These are phyloP conservation scores for Lasiosphaeriaceae sp. DNA, from an alignment of 495 filamentous ascomycete species.

Conservation along the genomic window DNA sequence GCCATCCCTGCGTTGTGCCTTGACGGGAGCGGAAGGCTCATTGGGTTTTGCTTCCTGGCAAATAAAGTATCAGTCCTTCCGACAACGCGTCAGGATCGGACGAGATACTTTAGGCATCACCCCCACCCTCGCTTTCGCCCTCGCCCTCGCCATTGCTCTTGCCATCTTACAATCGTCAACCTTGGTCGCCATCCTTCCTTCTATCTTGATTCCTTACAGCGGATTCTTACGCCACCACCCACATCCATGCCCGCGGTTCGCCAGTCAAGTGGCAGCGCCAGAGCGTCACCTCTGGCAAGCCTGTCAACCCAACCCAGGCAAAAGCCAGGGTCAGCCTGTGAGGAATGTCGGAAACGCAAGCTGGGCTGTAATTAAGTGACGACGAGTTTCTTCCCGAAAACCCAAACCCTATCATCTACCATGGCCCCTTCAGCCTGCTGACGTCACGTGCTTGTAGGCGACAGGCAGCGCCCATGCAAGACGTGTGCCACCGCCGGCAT, in stretches of 20 bases:
- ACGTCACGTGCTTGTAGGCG: slow-evolving; percentile 28
- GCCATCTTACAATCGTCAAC: background rate
- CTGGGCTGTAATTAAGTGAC: slow-evolving; percentile 43
- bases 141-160: no score
- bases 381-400: no score
- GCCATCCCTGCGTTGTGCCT: no score
- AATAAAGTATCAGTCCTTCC: background rate
- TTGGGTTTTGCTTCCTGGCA: background rate
- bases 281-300: background rate
- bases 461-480: slow-evolving; percentile 50
- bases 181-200: background rate
- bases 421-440: background rate
- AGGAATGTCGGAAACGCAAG: slow-evolving; percentile 48
- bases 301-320: slow-evolving; percentile 29
- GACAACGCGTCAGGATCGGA: background rate
- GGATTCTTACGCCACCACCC: no score
- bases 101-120: background rate
- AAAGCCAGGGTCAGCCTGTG: slow-evolving; percentile 42
- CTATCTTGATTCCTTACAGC: background rate
- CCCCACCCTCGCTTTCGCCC: no score
- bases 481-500: slow-evolving; percentile 48
- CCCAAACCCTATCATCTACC: background rate
- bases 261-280: no score
- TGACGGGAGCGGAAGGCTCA: background rate
- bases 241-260: no score